Evolutionary conservation across 331 rosid genomes (phyloP), one percentile per base, ranked within the genome.

Genomic region (Rosa hybrid): DNA sequence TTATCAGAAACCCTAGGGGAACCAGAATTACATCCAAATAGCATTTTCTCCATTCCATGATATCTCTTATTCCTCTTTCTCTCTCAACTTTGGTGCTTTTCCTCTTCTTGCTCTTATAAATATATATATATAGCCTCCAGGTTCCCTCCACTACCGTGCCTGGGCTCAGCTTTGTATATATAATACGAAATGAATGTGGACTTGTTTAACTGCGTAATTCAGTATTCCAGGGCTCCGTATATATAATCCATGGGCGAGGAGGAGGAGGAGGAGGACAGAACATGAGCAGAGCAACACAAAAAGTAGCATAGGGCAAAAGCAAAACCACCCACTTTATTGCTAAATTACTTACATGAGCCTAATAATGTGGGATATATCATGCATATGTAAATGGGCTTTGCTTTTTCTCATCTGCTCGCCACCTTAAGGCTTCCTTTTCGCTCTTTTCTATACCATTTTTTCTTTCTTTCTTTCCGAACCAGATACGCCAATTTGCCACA

Each of bases 1-100:
- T 86, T 3, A 90, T 53, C 30, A 91, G 82, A 56, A 93, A 82
- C 69, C 84, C 98, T 51, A 93, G 79, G 0, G 98, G 98, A 8
- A 96, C 99, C 63, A 93, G 85, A 65, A 93, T 87, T 54, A 91
- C 87, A 81, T 96, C 98, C 88, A 93, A 82, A 83, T 93, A 91
- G 82, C 92, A 88, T 45, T 88, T 90, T 69, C 88, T 96, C 99
- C 99, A 93, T 80, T 87, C 98, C 93, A 94, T 92, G 8, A 34
- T 65, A 0, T 8, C 5, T 53, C 50, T 30, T 27, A 1, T 27
- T 6, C n/a, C 20, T 17, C n/a, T 20, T 45, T 64, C 30, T 45
- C 70, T 49, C 68, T 49, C 57, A 63, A 30, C 10, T 38, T 67
- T 23, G 46, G 48, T 17, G 71, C 2, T 67, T 65, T 67, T 67